Evolutionary conservation across 495 filamentous ascomycete species (phyloP), one percentile per base, ranked within the genome.

Genomic region (Neurospora pannonica): DNA sequence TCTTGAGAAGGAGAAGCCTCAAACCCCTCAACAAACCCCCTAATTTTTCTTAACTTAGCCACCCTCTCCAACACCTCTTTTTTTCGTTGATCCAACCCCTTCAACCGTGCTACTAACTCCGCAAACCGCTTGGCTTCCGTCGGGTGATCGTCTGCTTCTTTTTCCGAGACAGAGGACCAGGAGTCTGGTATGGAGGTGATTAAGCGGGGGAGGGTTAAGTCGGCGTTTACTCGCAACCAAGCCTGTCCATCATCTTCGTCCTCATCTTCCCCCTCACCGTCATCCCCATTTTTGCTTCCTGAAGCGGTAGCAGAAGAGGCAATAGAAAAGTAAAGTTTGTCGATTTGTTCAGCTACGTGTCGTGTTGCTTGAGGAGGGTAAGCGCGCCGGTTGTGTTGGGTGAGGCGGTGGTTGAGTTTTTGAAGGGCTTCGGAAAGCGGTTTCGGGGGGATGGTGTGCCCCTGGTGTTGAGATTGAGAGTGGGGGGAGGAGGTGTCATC

Each of bases 301-400:
- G 76, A 81, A 67, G 82, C 83, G 36, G 86, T 85, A 2, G 81
- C 4, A 70, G 76, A 80, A 70, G 82, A 84, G 24, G 86, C 85
- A 2, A 80, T 82, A 31, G 46, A 87, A 78, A 89, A 90, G 78
- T 95, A 96, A 71, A 95, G 81, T 71, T 82, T 83, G 77, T 94
- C 90, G 60, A 97, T 90, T 84, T 97, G 93, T 81, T 94, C 91
- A 31, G 92, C 93, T 48, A 97, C 88, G 83, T 94, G 92, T 42
- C 93, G 88, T 73, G 90, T 89, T 0, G 92, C 89, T 76, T 95
- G 92, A 0, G 91, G 88, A 15, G 90, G 88, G 82, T 95, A 95
- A 19, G 89, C 90, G 40, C 90, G 85, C 38, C 89, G 90, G 74
- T 88, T 87, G 80, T 97, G 94, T 74, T 92, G 90, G 72, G 88